Evolutionary conservation across 768 basidiomycete species (phyloP).

Genomic region (Suillus brevipes): DNA sequence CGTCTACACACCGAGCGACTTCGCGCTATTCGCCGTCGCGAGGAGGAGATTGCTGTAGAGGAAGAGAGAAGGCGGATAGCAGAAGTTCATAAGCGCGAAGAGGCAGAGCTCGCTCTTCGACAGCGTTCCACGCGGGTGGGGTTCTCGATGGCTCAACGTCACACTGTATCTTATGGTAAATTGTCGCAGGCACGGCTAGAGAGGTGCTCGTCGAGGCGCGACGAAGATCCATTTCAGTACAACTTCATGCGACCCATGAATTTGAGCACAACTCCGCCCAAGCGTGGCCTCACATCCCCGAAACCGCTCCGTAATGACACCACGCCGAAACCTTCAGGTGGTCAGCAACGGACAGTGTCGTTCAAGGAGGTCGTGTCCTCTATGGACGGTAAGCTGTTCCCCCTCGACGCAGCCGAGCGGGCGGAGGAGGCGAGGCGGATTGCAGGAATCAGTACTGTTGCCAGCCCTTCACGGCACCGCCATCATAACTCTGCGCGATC

Average conservation of each 20-base stretch:
- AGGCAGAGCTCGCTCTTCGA: slow-evolving; percentile 10
- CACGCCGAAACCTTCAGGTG: slow-evolving; percentile 12
- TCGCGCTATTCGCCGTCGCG: slow-evolving; percentile 35
- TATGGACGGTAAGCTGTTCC: slow-evolving; percentile 63
- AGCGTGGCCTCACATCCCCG: slow-evolving; percentile 17
- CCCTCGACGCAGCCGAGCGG: slow-evolving; percentile 35
- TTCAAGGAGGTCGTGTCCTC: slow-evolving; percentile 57
- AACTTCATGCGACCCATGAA: slow-evolving; percentile 30
- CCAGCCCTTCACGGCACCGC: slow-evolving; percentile 14
- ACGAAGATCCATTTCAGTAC: slow-evolving; percentile 35
- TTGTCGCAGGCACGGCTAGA: slow-evolving; percentile 20
- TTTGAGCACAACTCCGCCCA: slow-evolving; percentile 20
- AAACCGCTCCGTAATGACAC: slow-evolving; percentile 11
- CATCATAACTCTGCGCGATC: slow-evolving; percentile 25
- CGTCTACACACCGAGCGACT: slow-evolving; percentile 41
- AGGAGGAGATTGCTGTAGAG: slow-evolving; percentile 26
- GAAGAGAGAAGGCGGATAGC: slow-evolving; percentile 29
- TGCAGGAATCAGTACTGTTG: slow-evolving; percentile 23
- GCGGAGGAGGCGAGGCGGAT: slow-evolving; percentile 33
- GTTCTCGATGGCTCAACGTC: slow-evolving; percentile 6
- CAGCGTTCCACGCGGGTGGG: slow-evolving; percentile 24
- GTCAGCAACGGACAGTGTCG: slow-evolving; percentile 40
- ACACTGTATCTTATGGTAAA: slow-evolving; percentile 6
- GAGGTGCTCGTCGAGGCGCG: slow-evolving; percentile 12
- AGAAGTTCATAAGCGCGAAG: slow-evolving; percentile 16